A percentile compares a stretch with the other conserved stretches of the same genome.
Evolutionary conservation across 75 land plant species (phyloP).

Genomic region (Pinus albicaulis): DNA sequence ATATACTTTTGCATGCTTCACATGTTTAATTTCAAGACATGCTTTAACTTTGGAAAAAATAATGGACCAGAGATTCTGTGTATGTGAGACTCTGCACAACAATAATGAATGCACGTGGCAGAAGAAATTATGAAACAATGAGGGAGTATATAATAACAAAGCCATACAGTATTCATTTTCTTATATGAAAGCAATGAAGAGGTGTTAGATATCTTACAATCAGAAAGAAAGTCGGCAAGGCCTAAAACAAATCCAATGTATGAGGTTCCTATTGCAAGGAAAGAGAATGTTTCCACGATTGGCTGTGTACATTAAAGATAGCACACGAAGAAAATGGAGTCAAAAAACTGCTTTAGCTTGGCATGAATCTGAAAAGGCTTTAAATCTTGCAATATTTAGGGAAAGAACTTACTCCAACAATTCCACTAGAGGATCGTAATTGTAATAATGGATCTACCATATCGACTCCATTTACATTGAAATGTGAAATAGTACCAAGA

Average conservation of each 20-base stretch:
- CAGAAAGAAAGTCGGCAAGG: slow-evolving; percentile 86
- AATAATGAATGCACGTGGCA: not conserved
- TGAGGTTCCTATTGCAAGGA: slow-evolving; percentile 93
- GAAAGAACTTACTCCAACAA: slow-evolving; percentile 70
- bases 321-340: not conserved
- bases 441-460: slow-evolving; percentile 69
- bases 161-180: too few species aligned
- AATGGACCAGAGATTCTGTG: not conserved
- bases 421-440: slow-evolving; percentile 65
- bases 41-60: not conserved
- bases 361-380: not conserved
- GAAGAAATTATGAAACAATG: slow-evolving; percentile 8
- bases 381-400: not conserved
- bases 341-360: not conserved
- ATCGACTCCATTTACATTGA: slow-evolving; percentile 10
- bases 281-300: slow-evolving; percentile 76
- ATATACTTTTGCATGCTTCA: not conserved
- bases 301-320: slow-evolving; percentile 58
- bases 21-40: not conserved
- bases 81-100: not conserved
- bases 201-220: slow-evolving; percentile 58
- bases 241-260: slow-evolving; percentile 96
- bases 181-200: not conserved
- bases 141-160: not conserved
- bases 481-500: slow-evolving; percentile 61